Evolutionary conservation across 768 basidiomycete species (phyloP).

Genomic region (Leucogyrophana mollusca): DNA sequence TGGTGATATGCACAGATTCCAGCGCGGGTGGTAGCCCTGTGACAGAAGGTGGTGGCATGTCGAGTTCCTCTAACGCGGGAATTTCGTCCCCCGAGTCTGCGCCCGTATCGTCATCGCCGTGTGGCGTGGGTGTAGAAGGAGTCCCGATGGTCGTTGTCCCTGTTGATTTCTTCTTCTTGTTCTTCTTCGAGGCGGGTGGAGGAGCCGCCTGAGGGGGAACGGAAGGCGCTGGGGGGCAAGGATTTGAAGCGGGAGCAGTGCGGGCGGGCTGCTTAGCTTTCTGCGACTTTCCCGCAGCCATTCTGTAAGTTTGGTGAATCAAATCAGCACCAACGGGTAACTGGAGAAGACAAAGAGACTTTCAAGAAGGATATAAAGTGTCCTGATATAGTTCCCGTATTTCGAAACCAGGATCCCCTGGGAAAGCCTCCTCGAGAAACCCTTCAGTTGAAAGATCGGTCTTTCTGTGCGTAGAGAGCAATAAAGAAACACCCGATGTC

Average conservation of each 20-base stretch:
- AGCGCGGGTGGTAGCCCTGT: conserved; percentile 45
- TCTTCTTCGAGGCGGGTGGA: conserved; percentile 31
- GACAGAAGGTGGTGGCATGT: conserved; percentile 14
- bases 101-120: background rate
- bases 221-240: conserved; percentile 9
- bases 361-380: too few species aligned
- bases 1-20: conserved; percentile 46
- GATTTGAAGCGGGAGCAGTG: conserved; percentile 6
- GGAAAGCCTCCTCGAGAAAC: background rate
- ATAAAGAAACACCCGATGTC: background rate
- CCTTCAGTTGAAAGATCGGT: background rate
- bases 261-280: conserved; percentile 18
- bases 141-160: conserved; percentile 27
- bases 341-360: background rate
- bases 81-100: conserved; percentile 20
- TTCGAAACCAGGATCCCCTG: background rate
- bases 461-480: background rate
- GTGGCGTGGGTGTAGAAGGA: conserved; percentile 5
- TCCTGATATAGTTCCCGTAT: background rate
- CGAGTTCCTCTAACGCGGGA: conserved; percentile 20
- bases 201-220: conserved; percentile 7
- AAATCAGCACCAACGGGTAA: background rate
- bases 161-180: conserved; percentile 48
- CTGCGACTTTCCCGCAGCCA: conserved; percentile 27
- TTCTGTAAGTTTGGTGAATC: conserved; percentile 17